Evolutionary conservation across 805 yeast species (phyloP).

Genomic region (Novakomyces olei): DNA sequence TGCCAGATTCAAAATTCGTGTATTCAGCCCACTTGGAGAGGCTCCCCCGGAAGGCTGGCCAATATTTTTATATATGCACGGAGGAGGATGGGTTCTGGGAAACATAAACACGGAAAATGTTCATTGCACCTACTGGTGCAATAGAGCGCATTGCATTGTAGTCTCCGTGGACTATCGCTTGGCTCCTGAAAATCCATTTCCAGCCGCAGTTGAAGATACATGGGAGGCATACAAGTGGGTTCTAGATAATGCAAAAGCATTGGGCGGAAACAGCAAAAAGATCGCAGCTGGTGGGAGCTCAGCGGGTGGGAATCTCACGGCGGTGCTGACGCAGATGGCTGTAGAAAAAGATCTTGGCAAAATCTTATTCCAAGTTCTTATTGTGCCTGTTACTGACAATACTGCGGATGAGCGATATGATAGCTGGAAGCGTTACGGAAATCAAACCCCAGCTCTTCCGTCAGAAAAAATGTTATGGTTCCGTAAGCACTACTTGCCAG

Average conservation of each 20-base stretch:
- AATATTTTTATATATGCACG: slow-evolving; percentile 18
- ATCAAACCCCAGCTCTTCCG: slow-evolving; percentile 22
- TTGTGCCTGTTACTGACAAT: slow-evolving; percentile 25
- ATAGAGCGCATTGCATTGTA: slow-evolving; percentile 19
- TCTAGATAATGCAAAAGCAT: slow-evolving; percentile 9
- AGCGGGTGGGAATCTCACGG: slow-evolving; percentile 21
- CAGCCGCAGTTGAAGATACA: slow-evolving; percentile 25
- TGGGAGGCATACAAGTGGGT: not conserved
- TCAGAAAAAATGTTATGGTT: slow-evolving; percentile 28
- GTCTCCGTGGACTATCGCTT: slow-evolving; percentile 27
- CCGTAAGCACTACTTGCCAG: slow-evolving; percentile 21
- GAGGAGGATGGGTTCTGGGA: slow-evolving; percentile 28
- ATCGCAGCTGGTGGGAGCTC: slow-evolving; percentile 27
- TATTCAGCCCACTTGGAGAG: slow-evolving; percentile 20
- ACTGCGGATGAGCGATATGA: slow-evolving; percentile 15
- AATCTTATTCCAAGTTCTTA: slow-evolving; percentile 21
- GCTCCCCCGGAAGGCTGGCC: slow-evolving; percentile 21
- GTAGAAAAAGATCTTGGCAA: slow-evolving; percentile 13
- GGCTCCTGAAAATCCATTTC: slow-evolving; percentile 30
- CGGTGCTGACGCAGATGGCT: slow-evolving; percentile 13
- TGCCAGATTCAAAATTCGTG: slow-evolving; percentile 14
- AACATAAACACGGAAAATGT: slow-evolving; percentile 22
- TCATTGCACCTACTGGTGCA: slow-evolving; percentile 22
- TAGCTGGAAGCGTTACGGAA: not conserved
- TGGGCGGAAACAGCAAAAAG: slow-evolving; percentile 16